Percentiles rank a stretch among this genome's conserved stretches.
Evolutionary conservation across 768 basidiomycete species (phyloP).

Genomic region (Tephrocybe sp.): DNA sequence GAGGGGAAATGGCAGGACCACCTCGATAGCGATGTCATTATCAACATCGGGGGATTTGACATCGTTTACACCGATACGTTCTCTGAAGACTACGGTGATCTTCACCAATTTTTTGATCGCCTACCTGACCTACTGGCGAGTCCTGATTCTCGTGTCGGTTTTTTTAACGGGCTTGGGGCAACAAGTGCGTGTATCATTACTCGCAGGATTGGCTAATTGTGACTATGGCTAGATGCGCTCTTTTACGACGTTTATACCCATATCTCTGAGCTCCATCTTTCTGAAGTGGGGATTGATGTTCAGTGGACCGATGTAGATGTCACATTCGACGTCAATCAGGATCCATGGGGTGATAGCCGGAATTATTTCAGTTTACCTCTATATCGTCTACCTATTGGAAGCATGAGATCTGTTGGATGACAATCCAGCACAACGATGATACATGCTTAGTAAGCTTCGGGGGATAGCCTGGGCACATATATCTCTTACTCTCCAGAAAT

Average conservation of each 20-base stretch:
- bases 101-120: constrained; percentile 79
- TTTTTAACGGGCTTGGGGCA: constrained; percentile 97
- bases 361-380: constrained; percentile 77
- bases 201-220: no score
- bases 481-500: no score
- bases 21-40: constrained; percentile 58
- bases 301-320: constrained; percentile 84
- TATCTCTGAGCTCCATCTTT: constrained; percentile 82
- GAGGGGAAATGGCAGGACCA: constrained; percentile 96
- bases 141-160: constrained; percentile 81
- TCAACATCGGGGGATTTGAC: constrained; percentile 76
- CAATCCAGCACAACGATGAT: no score
- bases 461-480: no score
- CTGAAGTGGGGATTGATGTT: constrained; percentile 77
- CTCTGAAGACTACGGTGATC: constrained; percentile 81
- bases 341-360: constrained; percentile 75
- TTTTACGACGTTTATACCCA: constrained; percentile 93
- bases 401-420: constrained; percentile 22
- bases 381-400: constrained; percentile 67
- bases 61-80: constrained; percentile 93
- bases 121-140: constrained; percentile 76
- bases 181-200: no score
- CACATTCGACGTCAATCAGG: constrained; percentile 40
- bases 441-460: no score
- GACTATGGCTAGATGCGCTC: constrained; percentile 79